These are phyloP conservation scores for Apiospora arundinis DNA, from an alignment of 2,329 filamentous ascomycete species.

Conservation along the genomic window DNA sequence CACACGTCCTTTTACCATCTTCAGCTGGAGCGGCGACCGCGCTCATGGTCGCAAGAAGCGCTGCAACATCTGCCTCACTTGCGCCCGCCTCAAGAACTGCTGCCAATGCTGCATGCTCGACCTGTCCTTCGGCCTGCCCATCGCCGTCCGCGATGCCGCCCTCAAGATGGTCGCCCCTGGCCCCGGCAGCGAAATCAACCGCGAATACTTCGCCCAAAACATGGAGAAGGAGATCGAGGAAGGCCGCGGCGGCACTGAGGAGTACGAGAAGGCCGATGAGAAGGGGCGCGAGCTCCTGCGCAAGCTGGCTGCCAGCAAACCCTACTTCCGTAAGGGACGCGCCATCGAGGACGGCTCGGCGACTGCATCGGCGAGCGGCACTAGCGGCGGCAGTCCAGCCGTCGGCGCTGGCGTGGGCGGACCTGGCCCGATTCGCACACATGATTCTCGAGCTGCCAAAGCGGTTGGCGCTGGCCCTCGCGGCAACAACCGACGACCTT, in stretches of 20 bases:
- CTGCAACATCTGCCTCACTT: slow-evolving; percentile 95
- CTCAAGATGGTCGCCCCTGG: slow-evolving; percentile 97
- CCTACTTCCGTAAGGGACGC: slow-evolving; percentile 90
- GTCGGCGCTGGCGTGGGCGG: slow-evolving; percentile 65
- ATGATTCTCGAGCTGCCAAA: slow-evolving; percentile 62
- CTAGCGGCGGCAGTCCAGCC: slow-evolving; percentile 52
- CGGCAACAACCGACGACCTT: slow-evolving; percentile 56
- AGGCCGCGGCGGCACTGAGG: slow-evolving; percentile 82
- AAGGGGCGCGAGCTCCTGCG: slow-evolving; percentile 90
- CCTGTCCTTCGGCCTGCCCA: slow-evolving; percentile 91
- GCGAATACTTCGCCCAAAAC: slow-evolving; percentile 97
- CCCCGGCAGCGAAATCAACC: slow-evolving; percentile 89
- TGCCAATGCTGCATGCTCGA: slow-evolving; percentile 99
- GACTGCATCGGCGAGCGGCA: slow-evolving; percentile 49
- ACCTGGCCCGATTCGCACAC: slow-evolving; percentile 80
- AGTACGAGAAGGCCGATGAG: slow-evolving; percentile 96
- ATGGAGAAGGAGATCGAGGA: slow-evolving; percentile 96
- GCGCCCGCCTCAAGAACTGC: slow-evolving; percentile 96
- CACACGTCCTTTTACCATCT: slow-evolving; percentile 94
- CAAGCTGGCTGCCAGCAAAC: slow-evolving; percentile 87
- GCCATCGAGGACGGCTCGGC: slow-evolving; percentile 66
- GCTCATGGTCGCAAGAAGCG: slow-evolving; percentile 87
- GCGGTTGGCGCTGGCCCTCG: slow-evolving; percentile 53
- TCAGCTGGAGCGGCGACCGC: slow-evolving; percentile 92
- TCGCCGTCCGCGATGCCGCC: slow-evolving; percentile 93